Percentiles rank a stretch among this genome's conserved stretches.
Conservation (phyloP, 208 protist species). For the Trypanosoma theileri region DNA sequence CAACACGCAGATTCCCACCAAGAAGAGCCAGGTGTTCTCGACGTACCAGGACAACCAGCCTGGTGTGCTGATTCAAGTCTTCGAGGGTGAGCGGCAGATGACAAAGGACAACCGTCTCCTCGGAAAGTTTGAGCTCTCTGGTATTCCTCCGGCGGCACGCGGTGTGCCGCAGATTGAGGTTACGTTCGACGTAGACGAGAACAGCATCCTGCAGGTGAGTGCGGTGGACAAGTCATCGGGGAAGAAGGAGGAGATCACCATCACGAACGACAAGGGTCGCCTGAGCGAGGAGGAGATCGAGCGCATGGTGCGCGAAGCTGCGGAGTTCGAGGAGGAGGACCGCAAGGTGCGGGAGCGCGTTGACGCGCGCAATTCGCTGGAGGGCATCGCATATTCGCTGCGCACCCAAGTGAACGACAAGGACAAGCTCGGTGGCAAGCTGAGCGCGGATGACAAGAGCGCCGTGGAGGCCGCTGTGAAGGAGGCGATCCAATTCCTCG, state of each 20-base stretch:
- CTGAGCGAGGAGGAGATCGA: conserved; percentile 89
- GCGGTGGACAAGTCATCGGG: conserved; percentile 94
- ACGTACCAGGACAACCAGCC: conserved; percentile 87
- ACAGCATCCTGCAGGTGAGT: conserved; percentile 96
- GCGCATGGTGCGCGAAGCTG: conserved; percentile 85
- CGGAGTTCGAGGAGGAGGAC: conserved; percentile 88
- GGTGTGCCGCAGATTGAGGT: conserved; percentile 98
- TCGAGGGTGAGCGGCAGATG: conserved; percentile 92
- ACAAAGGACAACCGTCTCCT: conserved; percentile 93
- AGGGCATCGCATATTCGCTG: conserved; percentile 93
- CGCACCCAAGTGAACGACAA: conserved; percentile 78
- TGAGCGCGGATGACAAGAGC: conserved; percentile 53
- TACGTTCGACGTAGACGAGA: conserved; percentile 98
- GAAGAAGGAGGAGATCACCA: conserved; percentile 65
- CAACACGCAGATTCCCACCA: conserved; percentile 85
- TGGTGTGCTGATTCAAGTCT: conserved; percentile 93
- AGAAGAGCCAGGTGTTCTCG: conserved; percentile 90
- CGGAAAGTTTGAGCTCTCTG: conserved; percentile 92
- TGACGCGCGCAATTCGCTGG: conserved; percentile 83
- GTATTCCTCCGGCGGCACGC: conserved; percentile 68
- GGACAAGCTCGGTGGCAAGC: conserved; percentile 64
- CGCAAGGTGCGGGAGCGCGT: conserved; percentile 76
- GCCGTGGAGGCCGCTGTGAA: conserved; percentile 65
- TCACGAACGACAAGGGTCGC: conserved; percentile 94
- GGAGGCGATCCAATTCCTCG: conserved; percentile 86